Evolutionary conservation across 495 filamentous ascomycete species (phyloP), one percentile per base, ranked within the genome.

Genomic region (Penicillium egyptiacum): DNA sequence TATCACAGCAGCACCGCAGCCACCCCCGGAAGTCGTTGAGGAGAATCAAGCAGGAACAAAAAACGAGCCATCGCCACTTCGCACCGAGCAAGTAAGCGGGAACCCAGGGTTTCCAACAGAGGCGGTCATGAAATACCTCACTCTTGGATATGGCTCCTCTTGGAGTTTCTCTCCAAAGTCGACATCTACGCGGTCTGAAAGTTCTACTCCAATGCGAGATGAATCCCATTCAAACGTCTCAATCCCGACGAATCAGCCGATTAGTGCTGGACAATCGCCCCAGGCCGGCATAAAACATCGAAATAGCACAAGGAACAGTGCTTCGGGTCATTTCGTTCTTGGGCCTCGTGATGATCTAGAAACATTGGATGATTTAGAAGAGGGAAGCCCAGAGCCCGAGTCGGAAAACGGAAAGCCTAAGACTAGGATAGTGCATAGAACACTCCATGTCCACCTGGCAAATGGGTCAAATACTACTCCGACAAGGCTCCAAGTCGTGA

Each of bases 401-500:
- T 39, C 53, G 20, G 50, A 70, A n/a, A 30, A 67, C 19, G 51
- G 49, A 20, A 60, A 52, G 12, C 53, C 53, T 28, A 80, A 73
- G 30, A 74, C 70, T 46, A 70, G 75, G 10, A 83, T 80, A 20
- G 60, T 75, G 2, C 64, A 82, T 16, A 73, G 85, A 31, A 81
- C 78, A 7, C 46, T 87, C 6, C 70, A 84, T 56, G 67, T 86
- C 5, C 64, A 62, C n/a, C 43, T 72, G 19, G 56, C 46, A 20
- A 56, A 58, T 31, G 28, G 49, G 2, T 44, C 63, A 45, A 58
- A 64, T 28, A 50, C 61, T 10, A 56, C 61, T 25, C 23, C 49
- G 23, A 70, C 81, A 46, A 79, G 83, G 56, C 72, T 94, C 23
- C 84, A 86, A 23, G 89, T 89, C 5, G 82, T 95, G 3, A 83